Conservation (phyloP, 495 filamentous ascomycete genomes). For the Aspergillus nanangensis region DNA sequence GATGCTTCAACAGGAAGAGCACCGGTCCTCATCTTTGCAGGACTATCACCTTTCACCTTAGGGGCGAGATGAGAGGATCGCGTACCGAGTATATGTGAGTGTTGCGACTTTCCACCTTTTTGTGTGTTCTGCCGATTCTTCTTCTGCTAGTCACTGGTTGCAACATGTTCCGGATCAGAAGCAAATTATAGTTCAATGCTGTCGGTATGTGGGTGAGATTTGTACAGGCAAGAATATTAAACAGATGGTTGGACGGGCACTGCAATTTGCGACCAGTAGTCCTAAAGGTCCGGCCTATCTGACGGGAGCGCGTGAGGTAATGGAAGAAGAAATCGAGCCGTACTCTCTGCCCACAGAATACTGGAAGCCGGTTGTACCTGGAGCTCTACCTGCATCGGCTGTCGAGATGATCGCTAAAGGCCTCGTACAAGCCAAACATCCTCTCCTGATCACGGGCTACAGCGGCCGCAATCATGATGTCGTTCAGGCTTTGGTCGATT, state of each 20-base stretch:
- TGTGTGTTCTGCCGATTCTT: too few species aligned
- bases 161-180: slow-evolving; percentile 92
- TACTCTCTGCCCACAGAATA: slow-evolving; percentile 70
- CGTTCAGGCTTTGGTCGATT: slow-evolving; percentile 14
- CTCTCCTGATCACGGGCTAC: slow-evolving; percentile 22
- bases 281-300: slow-evolving; percentile 83
- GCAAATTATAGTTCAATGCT: slow-evolving; percentile 83
- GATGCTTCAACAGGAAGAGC: slow-evolving; percentile 77
- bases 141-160: slow-evolving; percentile 95
- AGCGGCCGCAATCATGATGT: slow-evolving; percentile 19
- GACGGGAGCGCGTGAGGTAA: slow-evolving; percentile 72
- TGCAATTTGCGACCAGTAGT: slow-evolving; percentile 74
- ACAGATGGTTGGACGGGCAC: slow-evolving; percentile 81
- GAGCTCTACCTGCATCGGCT: neutral
- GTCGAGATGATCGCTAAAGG: slow-evolving; percentile 12
- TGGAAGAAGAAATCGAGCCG: slow-evolving; percentile 77
- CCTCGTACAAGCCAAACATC: slow-evolving; percentile 15
- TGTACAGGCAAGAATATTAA: slow-evolving; percentile 87
- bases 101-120: too few species aligned
- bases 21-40: slow-evolving; percentile 83
- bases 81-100: too few species aligned
- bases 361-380: too few species aligned
- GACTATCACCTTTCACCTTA: slow-evolving; percentile 78
- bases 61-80: slow-evolving; percentile 82
- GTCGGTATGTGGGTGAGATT: slow-evolving; percentile 78